Evolutionary conservation across 164 flowering plant genomes (phyloP).

Genomic region (Tetracentron sinense): DNA sequence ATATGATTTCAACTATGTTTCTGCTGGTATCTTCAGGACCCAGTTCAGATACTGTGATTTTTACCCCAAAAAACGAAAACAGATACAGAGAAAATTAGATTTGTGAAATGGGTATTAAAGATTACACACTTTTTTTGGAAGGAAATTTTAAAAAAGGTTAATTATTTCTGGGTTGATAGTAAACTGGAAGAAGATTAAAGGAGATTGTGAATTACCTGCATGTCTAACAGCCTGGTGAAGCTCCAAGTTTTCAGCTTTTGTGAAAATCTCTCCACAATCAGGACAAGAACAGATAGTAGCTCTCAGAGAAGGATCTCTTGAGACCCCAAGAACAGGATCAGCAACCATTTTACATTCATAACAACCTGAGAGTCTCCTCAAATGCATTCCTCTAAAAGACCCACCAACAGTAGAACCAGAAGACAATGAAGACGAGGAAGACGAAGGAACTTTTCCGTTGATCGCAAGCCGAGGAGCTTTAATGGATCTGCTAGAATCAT

Average conservation of each 20-base stretch:
- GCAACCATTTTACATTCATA: conserved; percentile 89
- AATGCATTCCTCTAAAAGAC: conserved; percentile 64
- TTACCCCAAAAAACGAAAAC: background rate
- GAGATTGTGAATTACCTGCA: conserved; percentile 52
- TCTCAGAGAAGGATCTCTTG: conserved; percentile 65
- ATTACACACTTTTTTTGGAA: no score
- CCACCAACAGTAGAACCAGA: conserved; percentile 30
- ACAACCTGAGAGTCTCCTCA: conserved; percentile 78
- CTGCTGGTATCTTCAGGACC: conserved; percentile 80
- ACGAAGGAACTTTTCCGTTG: conserved; percentile 31
- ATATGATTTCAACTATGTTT: conserved; percentile 96
- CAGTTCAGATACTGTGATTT: conserved; percentile 67
- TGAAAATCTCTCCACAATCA: conserved; percentile 78
- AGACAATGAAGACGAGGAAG: conserved; percentile 15
- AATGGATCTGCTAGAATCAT: conserved; percentile 39
- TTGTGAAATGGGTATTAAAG: conserved; percentile 2
- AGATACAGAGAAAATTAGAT: conserved; percentile 6
- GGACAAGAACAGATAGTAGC: conserved; percentile 59
- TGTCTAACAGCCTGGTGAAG: conserved; percentile 83
- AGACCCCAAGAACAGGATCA: conserved; percentile 67
- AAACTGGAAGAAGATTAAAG: no score
- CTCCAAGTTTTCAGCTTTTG: conserved; percentile 69
- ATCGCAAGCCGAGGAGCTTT: conserved; percentile 38
- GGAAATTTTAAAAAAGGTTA: no score
- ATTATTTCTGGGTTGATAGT: no score